Evolutionary conservation across 2,329 filamentous ascomycete genomes (phyloP), one percentile per base, ranked within the genome.

Genomic region (Cordyceps tenuipes): DNA sequence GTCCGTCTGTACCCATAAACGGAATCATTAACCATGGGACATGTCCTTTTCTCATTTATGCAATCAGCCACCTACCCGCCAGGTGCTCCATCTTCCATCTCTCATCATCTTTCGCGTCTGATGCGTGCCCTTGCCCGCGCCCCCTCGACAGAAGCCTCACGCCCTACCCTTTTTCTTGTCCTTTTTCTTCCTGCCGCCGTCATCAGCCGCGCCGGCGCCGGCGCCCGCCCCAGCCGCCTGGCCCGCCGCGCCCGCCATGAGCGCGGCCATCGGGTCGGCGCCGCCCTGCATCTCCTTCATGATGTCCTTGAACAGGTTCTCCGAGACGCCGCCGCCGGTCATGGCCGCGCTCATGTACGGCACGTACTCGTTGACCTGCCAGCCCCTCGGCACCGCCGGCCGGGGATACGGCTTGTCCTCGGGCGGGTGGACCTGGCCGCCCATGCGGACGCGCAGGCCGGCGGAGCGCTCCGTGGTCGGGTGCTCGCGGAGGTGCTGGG

Each of bases 251-350:
- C 67, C 72, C 8, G 71, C 75, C 74, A 76, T 76, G 60, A 76
- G 63, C 43, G 75, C 76, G 8, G 72, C 68, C 76, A 78, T 77
- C 8, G 73, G 75, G 46, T 79, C 77, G 0, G 75, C 79, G 2
- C 74, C 75, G 3, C 73, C 73, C 68, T 80, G 78, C 90, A 97
- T 96, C 77, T 95, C 91, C 69, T 86, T 87, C 92, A 97, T 96
- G 81, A 97, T 96, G 66, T 97, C 92, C 78, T 94, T 91, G 69
- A 97, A 86, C 63, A 97, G 84, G 70, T 97, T 96, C 73, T 99
- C 94, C 63, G 86, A 92, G 12, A 97, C 90, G 41, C 94, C 94
- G 12, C 94, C 94, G 9, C 94, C 94, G 58, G 89, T 94, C 75
- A 97, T 82, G 19, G 91, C 94, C 0, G 92, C 86, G 63, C 89